Conservation (phyloP, 768 basidiomycete genomes). For the Lentinula lateritia region DNA sequence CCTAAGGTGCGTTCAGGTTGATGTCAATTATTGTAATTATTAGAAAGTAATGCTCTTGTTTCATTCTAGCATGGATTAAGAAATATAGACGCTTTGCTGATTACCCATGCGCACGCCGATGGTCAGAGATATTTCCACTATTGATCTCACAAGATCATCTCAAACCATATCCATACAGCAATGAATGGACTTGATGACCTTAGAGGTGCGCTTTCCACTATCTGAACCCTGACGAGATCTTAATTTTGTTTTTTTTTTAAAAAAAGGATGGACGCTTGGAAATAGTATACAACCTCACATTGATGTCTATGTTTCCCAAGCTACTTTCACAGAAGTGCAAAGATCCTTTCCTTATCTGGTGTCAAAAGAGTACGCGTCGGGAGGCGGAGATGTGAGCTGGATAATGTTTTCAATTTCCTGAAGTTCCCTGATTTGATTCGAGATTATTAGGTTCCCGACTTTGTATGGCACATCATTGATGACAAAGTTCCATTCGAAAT, state of each 20-base stretch:
- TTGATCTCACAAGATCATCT: neutral
- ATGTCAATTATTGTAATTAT: too few species aligned
- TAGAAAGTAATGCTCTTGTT: conserved; percentile 50
- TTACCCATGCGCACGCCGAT: conserved; percentile 88
- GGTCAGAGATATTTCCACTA: conserved; percentile 25
- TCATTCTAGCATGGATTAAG: conserved; percentile 49
- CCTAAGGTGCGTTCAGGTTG: neutral
- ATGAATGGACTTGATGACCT: conserved; percentile 91
- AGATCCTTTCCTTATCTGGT: conserved; percentile 81
- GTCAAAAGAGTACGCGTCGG: conserved; percentile 68
- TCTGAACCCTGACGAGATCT: neutral
- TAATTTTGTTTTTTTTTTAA: neutral
- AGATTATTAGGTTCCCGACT: conserved; percentile 61
- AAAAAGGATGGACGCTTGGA: conserved; percentile 70
- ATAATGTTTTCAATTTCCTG: neutral
- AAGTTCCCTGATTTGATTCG: too few species aligned
- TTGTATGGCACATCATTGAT: conserved; percentile 78
- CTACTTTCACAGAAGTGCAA: conserved; percentile 62
- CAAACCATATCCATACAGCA: conserved; percentile 32
- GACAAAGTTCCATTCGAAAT: conserved; percentile 66
- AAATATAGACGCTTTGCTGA: conserved; percentile 66
- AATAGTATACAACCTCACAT: conserved; percentile 64
- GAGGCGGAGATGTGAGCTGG: conserved; percentile 63
- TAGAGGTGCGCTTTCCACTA: conserved; percentile 44
- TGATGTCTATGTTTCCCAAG: conserved; percentile 65